phyloP scores from a whole-genome alignment of 345 rosid genomes.

The Syzygium jambos region DNA sequence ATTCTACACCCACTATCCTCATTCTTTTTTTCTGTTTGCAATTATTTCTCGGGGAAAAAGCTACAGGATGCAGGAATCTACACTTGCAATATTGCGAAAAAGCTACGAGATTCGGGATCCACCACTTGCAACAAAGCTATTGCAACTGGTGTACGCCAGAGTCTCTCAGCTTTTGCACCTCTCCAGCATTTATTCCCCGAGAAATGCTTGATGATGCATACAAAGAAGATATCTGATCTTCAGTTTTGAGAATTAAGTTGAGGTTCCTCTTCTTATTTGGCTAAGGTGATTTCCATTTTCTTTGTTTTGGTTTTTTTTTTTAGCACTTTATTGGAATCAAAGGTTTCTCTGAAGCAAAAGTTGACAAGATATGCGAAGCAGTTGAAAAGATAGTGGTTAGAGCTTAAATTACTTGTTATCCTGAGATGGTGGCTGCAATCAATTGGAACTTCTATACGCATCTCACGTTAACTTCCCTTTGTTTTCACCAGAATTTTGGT shows the following conservation, averaged over 20 bases:
- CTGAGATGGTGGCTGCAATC: not conserved
- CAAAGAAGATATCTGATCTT: conserved; percentile 33
- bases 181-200: no score
- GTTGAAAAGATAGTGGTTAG: conserved; percentile 85
- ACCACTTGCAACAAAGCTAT: no score
- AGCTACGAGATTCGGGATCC: no score
- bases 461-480: no score
- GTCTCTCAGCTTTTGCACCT: no score
- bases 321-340: conserved; percentile 82
- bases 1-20: not conserved
- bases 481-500: no score
- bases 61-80: conserved; percentile 94
- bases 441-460: no score
- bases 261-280: not conserved
- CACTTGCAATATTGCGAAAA: conserved; percentile 53
- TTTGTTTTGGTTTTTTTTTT: not conserved
- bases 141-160: no score
- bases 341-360: no score
- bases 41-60: conserved; percentile 78
- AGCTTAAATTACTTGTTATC: not conserved
- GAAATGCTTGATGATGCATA: conserved; percentile 94
- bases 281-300: not conserved
- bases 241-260: not conserved
- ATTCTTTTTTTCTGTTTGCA: conserved; percentile 3
- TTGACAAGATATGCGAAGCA: conserved; percentile 95